Evolutionary conservation across 495 filamentous ascomycete species (phyloP).

Genomic region (Apodospora peruviana): DNA sequence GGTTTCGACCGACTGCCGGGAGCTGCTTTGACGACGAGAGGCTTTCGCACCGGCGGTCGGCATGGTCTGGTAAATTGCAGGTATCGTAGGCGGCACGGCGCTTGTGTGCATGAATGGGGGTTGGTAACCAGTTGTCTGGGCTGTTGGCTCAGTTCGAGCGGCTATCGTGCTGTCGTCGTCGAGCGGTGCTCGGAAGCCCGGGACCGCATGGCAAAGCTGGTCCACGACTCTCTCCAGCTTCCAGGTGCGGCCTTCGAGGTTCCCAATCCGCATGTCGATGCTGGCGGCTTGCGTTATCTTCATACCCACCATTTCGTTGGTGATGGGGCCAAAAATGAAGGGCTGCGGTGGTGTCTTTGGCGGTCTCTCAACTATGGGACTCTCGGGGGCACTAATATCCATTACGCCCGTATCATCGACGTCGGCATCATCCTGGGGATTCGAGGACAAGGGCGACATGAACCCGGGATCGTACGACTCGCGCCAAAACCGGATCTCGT

Average conservation of each 20-base stretch:
- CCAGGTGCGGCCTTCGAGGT: conserved; percentile 40
- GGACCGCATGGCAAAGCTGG: conserved; percentile 36
- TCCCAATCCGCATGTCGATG: conserved; percentile 42
- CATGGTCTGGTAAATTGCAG: conserved; percentile 21
- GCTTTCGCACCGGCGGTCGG: conserved; percentile 15
- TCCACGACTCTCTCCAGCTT: conserved; percentile 43
- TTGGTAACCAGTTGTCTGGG: not conserved
- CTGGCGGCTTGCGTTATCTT: conserved; percentile 49
- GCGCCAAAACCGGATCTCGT: conserved; percentile 54
- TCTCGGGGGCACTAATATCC: conserved; percentile 27
- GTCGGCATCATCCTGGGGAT: conserved; percentile 30
- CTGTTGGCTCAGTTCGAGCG: not conserved
- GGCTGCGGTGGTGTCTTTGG: conserved; percentile 42
- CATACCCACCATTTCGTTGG: conserved; percentile 43
- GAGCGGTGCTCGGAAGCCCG: conserved; percentile 27
- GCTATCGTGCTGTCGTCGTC: conserved; percentile 18
- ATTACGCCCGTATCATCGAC: conserved; percentile 32
- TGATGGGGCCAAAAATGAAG: conserved; percentile 45
- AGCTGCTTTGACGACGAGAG: conserved; percentile 24
- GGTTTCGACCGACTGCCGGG: conserved; percentile 29
- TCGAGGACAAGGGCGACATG: conserved; percentile 44
- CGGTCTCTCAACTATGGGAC: conserved; percentile 24
- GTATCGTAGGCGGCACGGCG: conserved; percentile 22
- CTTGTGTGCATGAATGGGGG: conserved; percentile 16
- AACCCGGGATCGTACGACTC: conserved; percentile 44